Evolutionary conservation across 2,329 filamentous ascomycete species (phyloP).

Genomic region (Alternaria sp.): DNA sequence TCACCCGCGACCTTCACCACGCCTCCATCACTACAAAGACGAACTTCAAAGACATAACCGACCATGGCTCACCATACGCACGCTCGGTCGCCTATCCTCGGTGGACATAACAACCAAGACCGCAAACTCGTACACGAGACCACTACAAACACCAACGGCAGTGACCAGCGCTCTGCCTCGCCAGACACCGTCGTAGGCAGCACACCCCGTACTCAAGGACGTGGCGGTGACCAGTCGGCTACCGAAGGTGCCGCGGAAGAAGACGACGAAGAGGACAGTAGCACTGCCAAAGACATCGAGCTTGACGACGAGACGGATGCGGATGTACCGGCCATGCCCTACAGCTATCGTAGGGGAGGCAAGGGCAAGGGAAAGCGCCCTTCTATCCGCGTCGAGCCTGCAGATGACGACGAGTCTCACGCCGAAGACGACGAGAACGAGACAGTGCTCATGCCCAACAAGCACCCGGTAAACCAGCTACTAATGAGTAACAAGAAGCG

Average conservation of each 20-base stretch:
- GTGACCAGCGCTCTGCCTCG: constrained; percentile 27
- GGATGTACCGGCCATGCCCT: constrained; percentile 43
- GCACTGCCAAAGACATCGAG: constrained; percentile 35
- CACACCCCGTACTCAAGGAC: constrained; percentile 29
- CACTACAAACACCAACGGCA: constrained; percentile 26
- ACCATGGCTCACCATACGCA: constrained; percentile 39
- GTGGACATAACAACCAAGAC: constrained; percentile 39
- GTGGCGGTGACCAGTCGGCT: constrained; percentile 34
- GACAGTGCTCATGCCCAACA: constrained; percentile 30
- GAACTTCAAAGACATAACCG: constrained; percentile 4
- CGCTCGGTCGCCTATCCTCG: constrained; percentile 31
- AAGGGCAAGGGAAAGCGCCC: constrained; percentile 47
- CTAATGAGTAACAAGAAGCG: constrained; percentile 47
- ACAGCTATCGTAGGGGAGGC: constrained; percentile 38
- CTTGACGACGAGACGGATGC: constrained; percentile 47
- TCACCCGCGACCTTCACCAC: constrained; percentile 1
- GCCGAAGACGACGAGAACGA: constrained; percentile 42
- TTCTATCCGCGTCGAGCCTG: constrained; percentile 44
- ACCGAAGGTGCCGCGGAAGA: constrained; percentile 40
- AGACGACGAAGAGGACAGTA: constrained; percentile 46
- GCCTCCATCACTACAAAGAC: constrained; percentile 6
- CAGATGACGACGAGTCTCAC: constrained; percentile 38
- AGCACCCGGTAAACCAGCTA: constrained; percentile 36
- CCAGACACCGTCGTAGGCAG: constrained; percentile 26
- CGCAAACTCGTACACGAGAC: constrained; percentile 36